phyloP scores from a whole-genome alignment of 2,329 filamentous ascomycete genomes.

The Macrophomina pseudophaseolina region DNA sequence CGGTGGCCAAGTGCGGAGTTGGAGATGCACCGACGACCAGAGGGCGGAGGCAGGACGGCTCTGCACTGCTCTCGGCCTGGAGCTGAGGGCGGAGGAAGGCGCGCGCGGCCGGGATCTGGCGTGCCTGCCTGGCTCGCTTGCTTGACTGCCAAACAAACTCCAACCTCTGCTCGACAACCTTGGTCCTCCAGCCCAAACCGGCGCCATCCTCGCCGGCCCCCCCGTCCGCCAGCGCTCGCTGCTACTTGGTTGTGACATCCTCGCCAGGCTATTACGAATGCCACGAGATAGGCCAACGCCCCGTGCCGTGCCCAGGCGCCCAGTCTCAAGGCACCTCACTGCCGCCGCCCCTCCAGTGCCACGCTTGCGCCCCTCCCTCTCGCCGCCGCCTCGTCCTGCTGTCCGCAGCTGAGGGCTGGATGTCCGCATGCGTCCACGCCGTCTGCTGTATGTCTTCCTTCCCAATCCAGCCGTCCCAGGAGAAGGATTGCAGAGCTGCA shows the following conservation, averaged over 20 bases:
- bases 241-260: neutral
- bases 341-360: neutral
- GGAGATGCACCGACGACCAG: neutral
- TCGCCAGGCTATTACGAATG: constrained; percentile 1
- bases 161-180: neutral
- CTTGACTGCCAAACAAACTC: constrained; percentile 12
- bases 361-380: neutral
- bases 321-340: constrained; percentile 1
- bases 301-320: constrained; percentile 9
- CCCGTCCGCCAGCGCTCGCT: neutral
- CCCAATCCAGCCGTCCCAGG: neutral
- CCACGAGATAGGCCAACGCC: constrained; percentile 10
- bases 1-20: neutral
- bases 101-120: too few species aligned
- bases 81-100: too few species aligned
- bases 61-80: too few species aligned
- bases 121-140: neutral
- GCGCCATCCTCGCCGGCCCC: neutral
- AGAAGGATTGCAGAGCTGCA: neutral
- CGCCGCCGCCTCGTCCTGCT: neutral
- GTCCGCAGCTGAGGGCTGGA: neutral
- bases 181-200: neutral
- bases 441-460: neutral
- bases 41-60: neutral
- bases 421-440: neutral